Base-by-base conservation (phyloP, 2,329 filamentous ascomycete genomes). In the Colletotrichum sp. region DNA sequence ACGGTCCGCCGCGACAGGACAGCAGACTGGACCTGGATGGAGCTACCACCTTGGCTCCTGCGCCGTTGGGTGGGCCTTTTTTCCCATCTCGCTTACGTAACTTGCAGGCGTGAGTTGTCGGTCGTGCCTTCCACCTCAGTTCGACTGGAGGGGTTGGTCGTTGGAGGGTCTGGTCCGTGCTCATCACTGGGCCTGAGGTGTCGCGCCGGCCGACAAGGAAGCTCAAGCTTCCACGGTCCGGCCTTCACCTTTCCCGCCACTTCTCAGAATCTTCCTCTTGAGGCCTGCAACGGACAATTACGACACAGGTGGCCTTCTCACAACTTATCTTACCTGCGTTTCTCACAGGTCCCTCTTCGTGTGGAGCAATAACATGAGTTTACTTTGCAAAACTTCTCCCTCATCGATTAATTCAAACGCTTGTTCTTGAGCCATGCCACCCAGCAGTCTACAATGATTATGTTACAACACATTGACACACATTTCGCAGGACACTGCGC, bases 1-100 rank as follows among this genome's bases (percentile, higher is more conserved):
- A 76, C 64, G 70, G 70, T 64, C 73, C 58, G 74, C 67, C 73
- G 74, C 74, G 74, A 76, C 56, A 62, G 56, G 70, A 76, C 56
- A 62, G 56, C 67, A 48, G 43, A 61, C 34, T 55, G 56, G 27
- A 30, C 64, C 64, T 61, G 64, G 70, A 75, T 75, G 72, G 72
- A 76, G 74, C 74, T 76, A 64, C 70, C 70, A 73, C 70, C 56
- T 67, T 72, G 64, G 62, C 64, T 56, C 61, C 13, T 65, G 70
- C 64, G 64, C 70, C 70, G 55, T 66, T 67, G 27, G 62, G 73
- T 52, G 62, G 69, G 58, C 34, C 56, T 55, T 34, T 55, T 55
- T 62, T 48, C 6, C 16, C 30, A 43, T 5, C 25, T n/a, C 3
- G 25, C 13, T 75, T 75, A 73, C 28, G 32, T 75, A 73, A 75